Base-by-base conservation (phyloP, 108 stramenopile genomes). In the Stephanodiscus triporus region DNA sequence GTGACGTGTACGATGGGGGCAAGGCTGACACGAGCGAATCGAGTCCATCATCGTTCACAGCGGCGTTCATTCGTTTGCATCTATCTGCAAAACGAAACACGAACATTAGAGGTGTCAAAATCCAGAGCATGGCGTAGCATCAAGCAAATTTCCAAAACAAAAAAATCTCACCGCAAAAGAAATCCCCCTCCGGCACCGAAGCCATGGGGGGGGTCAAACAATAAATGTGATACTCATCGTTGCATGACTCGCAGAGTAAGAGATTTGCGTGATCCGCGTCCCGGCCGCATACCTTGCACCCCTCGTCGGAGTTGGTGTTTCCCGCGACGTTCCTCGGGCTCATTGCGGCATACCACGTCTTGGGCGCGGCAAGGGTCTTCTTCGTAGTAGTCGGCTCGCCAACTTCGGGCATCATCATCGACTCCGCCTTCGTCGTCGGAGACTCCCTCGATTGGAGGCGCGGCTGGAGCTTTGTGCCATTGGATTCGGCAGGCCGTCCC, bases 191-290 rank as follows among this genome's bases (percentile, higher is more conserved):
- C 0, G 93, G 93, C 40, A 94, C 88, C 30, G 72, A 53, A 27
- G 76, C 30, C 65, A 94, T 49, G 26, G 89, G 84, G 49, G 89
- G 89, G 11, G 70, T 72, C 51, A 91, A 53, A 64, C 90, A 91
- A 65, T 91, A 91, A 0, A 87, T 90, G 62, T 94, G 93, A 78
- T 94, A 94, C 60, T 94, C 93, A 56, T 77, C 91, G 65, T 90
- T 88, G 70, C 93, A 94, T 8, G 76, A 66, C 66, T 94, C 93
- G 68, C 93, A 94, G 10, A 94, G 62, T 9, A 94, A 56, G 26
- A 94, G 63, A 80, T 90, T 89, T 7, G 85, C 86, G 70, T 94
- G 93, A 80, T 94, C 88, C 55, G 88, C 82, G 67, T 94, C 93
- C 42, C 71, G 64, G 30, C 84, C 78, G 66, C 93, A 94, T 24